These are phyloP conservation scores for Chalciporus sphaerocephalus DNA, from an alignment of 768 basidiomycete genomes.

Conservation along the genomic window DNA sequence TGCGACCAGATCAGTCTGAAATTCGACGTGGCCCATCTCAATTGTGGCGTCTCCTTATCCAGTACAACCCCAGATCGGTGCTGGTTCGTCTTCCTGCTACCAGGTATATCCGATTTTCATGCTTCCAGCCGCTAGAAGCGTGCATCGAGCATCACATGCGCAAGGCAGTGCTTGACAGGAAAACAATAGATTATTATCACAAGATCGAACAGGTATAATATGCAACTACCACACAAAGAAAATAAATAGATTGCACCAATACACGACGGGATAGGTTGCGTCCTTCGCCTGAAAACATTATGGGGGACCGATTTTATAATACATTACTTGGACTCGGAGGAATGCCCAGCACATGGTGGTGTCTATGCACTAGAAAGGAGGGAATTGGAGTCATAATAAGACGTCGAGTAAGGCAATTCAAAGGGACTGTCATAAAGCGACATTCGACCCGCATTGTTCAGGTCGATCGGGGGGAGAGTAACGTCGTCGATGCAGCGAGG, in stretches of 20 bases:
- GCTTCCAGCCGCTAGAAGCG: not conserved
- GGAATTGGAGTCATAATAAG: constrained; percentile 21
- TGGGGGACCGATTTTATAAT: constrained; percentile 18
- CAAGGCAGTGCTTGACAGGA: not conserved
- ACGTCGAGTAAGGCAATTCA: constrained; percentile 17
- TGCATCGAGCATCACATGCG: not conserved
- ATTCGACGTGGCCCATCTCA: too few species aligned
- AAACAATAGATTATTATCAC: not conserved
- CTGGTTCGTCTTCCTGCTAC: too few species aligned
- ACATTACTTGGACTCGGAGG: constrained; percentile 11
- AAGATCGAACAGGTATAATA: not conserved
- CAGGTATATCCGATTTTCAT: not conserved
- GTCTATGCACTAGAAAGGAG: constrained; percentile 24
- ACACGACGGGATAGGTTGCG: constrained; percentile 20
- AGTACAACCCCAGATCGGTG: too few species aligned
- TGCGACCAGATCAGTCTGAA: not conserved
- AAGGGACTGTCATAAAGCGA: constrained; percentile 25
- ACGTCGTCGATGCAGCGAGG: constrained; percentile 21
- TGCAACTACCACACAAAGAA: constrained; percentile 6
- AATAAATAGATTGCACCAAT: constrained; percentile 27
- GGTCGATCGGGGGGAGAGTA: constrained; percentile 18
- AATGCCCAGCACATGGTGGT: not conserved
- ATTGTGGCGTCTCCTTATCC: not conserved
- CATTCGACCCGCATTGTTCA: constrained; percentile 24
- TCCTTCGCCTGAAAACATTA: constrained; percentile 4